Conservation (phyloP, 306 rosid genomes). For the Alnus glutinosa region DNA sequence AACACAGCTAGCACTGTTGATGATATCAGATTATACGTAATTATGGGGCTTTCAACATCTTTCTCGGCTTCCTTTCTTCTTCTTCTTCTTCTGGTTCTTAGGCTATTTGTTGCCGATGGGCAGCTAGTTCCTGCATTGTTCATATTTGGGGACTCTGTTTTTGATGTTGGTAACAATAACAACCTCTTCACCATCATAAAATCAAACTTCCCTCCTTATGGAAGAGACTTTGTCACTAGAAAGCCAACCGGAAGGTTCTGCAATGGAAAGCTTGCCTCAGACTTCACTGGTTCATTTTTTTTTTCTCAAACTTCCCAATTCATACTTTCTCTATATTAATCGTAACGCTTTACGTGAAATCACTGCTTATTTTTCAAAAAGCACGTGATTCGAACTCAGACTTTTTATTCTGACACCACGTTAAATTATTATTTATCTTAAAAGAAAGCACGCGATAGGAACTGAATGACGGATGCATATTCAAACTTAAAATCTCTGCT, state of each 20-base stretch:
- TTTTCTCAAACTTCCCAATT: neutral
- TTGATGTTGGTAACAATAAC: slow-evolving; percentile 76
- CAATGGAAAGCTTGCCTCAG: slow-evolving; percentile 70
- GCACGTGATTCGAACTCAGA: no score
- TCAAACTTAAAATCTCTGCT: no score
- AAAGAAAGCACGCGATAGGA: no score
- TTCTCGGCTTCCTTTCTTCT: slow-evolving; percentile 26
- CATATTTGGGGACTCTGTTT: slow-evolving; percentile 70
- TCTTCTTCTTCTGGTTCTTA: slow-evolving; percentile 31
- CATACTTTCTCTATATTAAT: neutral
- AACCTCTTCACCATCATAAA: slow-evolving; percentile 35
- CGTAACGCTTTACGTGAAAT: no score
- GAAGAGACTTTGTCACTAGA: slow-evolving; percentile 62
- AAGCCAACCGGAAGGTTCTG: slow-evolving; percentile 64
- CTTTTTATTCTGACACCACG: no score
- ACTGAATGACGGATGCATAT: no score
- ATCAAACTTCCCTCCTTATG: slow-evolving; percentile 70
- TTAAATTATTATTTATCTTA: no score
- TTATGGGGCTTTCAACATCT: slow-evolving; percentile 31
- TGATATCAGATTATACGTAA: no score
- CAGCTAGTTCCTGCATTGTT: slow-evolving; percentile 75
- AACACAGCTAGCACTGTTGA: no score
- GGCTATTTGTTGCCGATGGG: slow-evolving; percentile 39
- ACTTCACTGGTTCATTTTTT: slow-evolving; percentile 46
- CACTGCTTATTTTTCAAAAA: no score